Percentiles rank a stretch among this genome's conserved stretches.
Conservation (phyloP, 805 yeast species). For the Cyberlindnera galapagoensis region DNA sequence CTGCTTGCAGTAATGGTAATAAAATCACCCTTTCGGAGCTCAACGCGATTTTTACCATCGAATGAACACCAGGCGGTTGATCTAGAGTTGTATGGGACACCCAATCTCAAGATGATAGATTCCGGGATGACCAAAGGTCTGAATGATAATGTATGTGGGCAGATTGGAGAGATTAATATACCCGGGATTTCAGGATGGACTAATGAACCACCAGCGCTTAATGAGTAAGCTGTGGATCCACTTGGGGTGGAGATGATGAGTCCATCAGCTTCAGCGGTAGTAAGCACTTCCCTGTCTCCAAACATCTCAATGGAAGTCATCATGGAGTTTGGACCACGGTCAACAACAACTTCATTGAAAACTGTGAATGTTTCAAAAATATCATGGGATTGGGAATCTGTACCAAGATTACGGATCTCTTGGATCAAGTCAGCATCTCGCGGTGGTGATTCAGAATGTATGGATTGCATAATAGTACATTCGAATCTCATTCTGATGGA, state of each 20-base stretch:
- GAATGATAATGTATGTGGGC: constrained; percentile 47
- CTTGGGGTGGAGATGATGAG: constrained; percentile 60
- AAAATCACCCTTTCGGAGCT: constrained; percentile 27
- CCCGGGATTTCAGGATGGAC: constrained; percentile 51
- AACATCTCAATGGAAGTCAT: constrained; percentile 46
- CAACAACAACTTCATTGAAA: constrained; percentile 46
- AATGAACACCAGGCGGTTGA: constrained; percentile 31
- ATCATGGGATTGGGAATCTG: constrained; percentile 24
- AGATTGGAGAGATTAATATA: constrained; percentile 48
- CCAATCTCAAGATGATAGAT: constrained; percentile 25
- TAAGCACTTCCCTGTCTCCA: constrained; percentile 42
- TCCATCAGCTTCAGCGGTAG: constrained; percentile 65
- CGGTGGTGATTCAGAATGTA: constrained; percentile 1
- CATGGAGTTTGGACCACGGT: constrained; percentile 45
- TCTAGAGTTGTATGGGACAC: constrained; percentile 29
- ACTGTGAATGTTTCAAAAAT: constrained; percentile 30
- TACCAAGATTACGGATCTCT: constrained; percentile 21
- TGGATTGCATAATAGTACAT: constrained; percentile 39
- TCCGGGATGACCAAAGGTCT: constrained; percentile 47
- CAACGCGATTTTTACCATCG: constrained; percentile 30
- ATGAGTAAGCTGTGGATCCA: constrained; percentile 55
- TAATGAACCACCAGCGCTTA: constrained; percentile 48
- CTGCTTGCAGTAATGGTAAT: constrained; percentile 29
- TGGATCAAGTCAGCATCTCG: constrained; percentile 16
- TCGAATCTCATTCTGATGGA: constrained; percentile 45